Base-by-base conservation (phyloP, 179 eudicot genomes). In the Drosera spatulata region DNA sequence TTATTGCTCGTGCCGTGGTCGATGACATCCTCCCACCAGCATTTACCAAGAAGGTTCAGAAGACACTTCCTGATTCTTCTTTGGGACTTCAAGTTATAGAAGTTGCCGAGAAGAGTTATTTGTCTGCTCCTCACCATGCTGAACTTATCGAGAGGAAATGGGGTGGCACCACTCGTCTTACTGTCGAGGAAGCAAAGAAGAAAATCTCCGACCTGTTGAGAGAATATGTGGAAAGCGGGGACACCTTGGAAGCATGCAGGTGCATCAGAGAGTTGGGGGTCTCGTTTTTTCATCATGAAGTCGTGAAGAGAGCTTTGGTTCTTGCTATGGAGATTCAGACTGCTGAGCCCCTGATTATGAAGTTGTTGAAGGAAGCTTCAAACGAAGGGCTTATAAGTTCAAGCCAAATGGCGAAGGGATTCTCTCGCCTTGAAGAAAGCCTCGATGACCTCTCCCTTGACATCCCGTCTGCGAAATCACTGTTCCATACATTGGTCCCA, bases 121-220 rank as follows among this genome's bases (percentile, higher is more conserved):
- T 93, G 40, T 93, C 99, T 15, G 96, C 99, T 62, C 99, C 99
- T 22, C 95, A 93, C 67, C 99, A 93, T 74, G 97, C 99, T 0
- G 99, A 93, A 71, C 85, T 89, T 22, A 88, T 93, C 5, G 99
- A 93, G 67, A 73, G 85, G 39, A 77, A 86, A 55, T 93, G 99
- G 99, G 99, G 99, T 40, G 99, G 97, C 45, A 81, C 82, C 62
- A 93, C 97, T 56, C 96, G 78, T 41, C 71, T 82, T 14, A 85
- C 97, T 2, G 97, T 83, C 10, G 97, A 93, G 70, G 99, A 93
- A 79, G 96, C 84, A 58, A 93, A 89, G 80, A 86, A 80, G 69
- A 82, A 80, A 71, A 93, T 93, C 56, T 58, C 85, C 8, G 95
- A 86, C 48, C 71, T 93, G 39, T 67, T 93, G 71, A 81, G 79